These are phyloP conservation scores for Bruguiera gymnorhiza DNA, from an alignment of 345 rosid species.

Conservation along the genomic window DNA sequence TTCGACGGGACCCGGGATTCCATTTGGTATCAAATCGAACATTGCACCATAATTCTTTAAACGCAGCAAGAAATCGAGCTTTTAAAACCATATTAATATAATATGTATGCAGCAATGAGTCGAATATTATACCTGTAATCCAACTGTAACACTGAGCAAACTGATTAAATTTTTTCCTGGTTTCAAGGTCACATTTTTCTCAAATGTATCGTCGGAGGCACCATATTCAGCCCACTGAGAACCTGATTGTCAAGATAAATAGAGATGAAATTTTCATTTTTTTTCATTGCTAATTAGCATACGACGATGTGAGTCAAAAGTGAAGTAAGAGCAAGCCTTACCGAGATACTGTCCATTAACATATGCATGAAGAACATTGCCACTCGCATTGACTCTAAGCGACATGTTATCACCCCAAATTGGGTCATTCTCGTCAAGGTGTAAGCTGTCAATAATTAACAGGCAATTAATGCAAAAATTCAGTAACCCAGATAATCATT, in stretches of 20 bases:
- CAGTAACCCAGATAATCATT: neutral
- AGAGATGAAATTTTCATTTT: no score
- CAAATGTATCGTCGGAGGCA: neutral
- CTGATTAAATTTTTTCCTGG: conserved; percentile 11
- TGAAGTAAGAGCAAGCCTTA: neutral
- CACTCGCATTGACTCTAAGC: conserved; percentile 9
- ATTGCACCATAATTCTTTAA: conserved; percentile 14
- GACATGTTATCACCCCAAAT: conserved; percentile 10
- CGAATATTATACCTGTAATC: conserved; percentile 7
- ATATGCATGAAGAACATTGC: conserved; percentile 18
- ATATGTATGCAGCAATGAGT: neutral
- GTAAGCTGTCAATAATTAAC: conserved; percentile 1
- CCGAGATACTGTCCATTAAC: conserved; percentile 19
- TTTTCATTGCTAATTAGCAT: neutral
- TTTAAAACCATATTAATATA: no score
- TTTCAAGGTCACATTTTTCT: conserved; percentile 10
- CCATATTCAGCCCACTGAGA: conserved; percentile 19
- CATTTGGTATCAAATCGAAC: conserved; percentile 2
- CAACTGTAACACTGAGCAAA: conserved; percentile 24
- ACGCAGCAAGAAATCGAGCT: neutral
- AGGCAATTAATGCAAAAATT: no score
- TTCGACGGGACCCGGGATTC: conserved; percentile 15
- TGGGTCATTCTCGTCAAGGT: conserved; percentile 6
- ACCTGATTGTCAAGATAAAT: neutral
- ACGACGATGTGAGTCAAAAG: neutral